Base-by-base conservation (phyloP, 1,284 basidiomycete species). In the Abortiporus biennis region DNA sequence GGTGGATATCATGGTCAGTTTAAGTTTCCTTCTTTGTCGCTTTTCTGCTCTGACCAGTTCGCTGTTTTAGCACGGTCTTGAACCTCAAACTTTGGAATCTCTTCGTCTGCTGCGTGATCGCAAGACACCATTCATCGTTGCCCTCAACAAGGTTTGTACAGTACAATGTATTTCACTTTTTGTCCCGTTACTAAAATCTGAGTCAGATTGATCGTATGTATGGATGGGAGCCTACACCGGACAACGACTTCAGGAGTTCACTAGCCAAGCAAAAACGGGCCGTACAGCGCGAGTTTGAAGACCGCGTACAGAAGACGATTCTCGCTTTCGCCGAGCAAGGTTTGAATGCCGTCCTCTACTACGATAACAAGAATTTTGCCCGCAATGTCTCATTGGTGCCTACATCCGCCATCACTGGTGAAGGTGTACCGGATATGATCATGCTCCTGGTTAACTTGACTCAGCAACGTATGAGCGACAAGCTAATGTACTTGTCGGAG, bases 361-460 rank as follows among this genome's bases (percentile, higher is more conserved):
- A 97, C 69, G 88, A 97, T 44, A 99, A 99, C 82, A 96, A 92
- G 71, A 93, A 81, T 67, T 88, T 97, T 53, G 91, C 86, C 40
- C 80, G 87, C 47, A 93, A 94, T 56, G 94, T 99, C 49, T 97
- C 93, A 8, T 74, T 99, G 34, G 95, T 99, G 13, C 96, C 96
- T 24, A 99, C 96, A 4, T 98, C 95, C 43, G 96, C 96, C 22
- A 82, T 95, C 63, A 97, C 95, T 1, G 96, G 96, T 48, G 96
- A 99, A 69, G 96, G 96, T 69, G 80, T 99, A 19, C 96, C 96
- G n/a, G 96, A 99, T 69, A 93, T 99, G 91, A 93, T 99, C 64
- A 92, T 94, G 84, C 77, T 99, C 25, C 83, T 99, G 59, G 81
- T 98, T 65, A 94, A 96, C 63, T 76, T 99, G 44, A 99, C 96